Percentiles rank a stretch among this genome's conserved stretches.
These are phyloP conservation scores for Rhexocercosporidium sp. DNA, from an alignment of 2,329 filamentous ascomycete species.

Conservation along the genomic window DNA sequence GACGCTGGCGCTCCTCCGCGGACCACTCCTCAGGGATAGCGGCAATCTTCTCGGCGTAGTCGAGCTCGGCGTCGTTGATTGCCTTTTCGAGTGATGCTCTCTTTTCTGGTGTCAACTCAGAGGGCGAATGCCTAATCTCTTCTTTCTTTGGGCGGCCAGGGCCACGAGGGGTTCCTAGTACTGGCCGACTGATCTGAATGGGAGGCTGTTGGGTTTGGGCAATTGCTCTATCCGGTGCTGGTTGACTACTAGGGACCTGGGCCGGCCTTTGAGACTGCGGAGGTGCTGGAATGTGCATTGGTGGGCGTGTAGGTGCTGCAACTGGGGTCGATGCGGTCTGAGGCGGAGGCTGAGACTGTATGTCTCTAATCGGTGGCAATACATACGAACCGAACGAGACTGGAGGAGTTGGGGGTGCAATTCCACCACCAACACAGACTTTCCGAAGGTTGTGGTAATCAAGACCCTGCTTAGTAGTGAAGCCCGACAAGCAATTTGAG, in stretches of 20 bases:
- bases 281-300: conserved; percentile 22
- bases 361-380: background rate
- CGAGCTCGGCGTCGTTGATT: conserved; percentile 29
- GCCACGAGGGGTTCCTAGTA: background rate
- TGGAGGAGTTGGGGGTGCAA: conserved; percentile 4
- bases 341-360: background rate
- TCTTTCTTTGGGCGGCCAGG: conserved; percentile 2
- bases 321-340: background rate
- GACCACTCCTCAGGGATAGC: conserved; percentile 15
- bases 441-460: conserved; percentile 29
- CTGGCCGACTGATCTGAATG: background rate
- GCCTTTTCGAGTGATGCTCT: conserved; percentile 30
- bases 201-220: background rate
- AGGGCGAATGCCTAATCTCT: conserved; percentile 31
- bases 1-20: conserved; percentile 17
- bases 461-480: conserved; percentile 33
- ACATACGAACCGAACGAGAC: background rate
- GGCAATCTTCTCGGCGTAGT: conserved; percentile 20
- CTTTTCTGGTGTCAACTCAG: conserved; percentile 31
- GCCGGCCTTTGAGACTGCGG: background rate
- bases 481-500: conserved; percentile 28
- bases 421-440: conserved; percentile 16
- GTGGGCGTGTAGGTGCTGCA: conserved; percentile 15
- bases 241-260: background rate
- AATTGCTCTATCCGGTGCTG: background rate